phyloP scores from a whole-genome alignment of 1,139 yeast species.

The Debaryomyces sp. region DNA sequence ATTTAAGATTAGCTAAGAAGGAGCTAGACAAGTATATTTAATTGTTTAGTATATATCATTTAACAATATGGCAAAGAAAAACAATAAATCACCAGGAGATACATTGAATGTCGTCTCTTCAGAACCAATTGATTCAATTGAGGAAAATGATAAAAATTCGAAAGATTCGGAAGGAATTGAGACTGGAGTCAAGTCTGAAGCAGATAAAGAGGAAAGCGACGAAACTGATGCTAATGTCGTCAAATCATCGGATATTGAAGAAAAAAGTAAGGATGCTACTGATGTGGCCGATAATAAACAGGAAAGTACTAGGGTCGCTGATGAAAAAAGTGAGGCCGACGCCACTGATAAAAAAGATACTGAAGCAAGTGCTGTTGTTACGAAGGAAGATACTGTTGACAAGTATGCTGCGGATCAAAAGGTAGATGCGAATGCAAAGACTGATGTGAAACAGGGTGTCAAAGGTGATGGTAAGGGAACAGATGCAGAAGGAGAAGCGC shows the following conservation, averaged over 20 bases:
- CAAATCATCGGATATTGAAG: not conserved
- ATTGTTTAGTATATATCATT: not conserved
- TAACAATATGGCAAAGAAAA: slow-evolving; percentile 9
- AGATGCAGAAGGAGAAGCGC: slow-evolving; percentile 31
- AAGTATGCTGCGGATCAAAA: slow-evolving; percentile 6
- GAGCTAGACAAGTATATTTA: not conserved
- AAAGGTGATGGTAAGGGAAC: slow-evolving; percentile 9
- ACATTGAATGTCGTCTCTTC: slow-evolving; percentile 35
- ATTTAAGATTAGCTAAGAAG: not conserved
- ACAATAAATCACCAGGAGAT: slow-evolving; percentile 21
- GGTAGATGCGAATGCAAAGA: not conserved
- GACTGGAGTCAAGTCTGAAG: slow-evolving; percentile 11
- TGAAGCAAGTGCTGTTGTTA: slow-evolving; percentile 16
- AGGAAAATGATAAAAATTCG: slow-evolving; percentile 1
- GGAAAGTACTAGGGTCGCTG: slow-evolving; percentile 9
- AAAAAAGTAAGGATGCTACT: slow-evolving; percentile 1
- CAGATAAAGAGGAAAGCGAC: slow-evolving; percentile 10
- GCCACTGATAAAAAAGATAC: slow-evolving; percentile 15
- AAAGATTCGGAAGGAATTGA: slow-evolving; percentile 4
- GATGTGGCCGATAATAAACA: slow-evolving; percentile 1
- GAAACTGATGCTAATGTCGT: slow-evolving; percentile 11
- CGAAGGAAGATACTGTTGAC: not conserved
- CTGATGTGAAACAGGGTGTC: slow-evolving; percentile 12
- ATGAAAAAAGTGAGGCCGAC: slow-evolving; percentile 8
- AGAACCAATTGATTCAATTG: slow-evolving; percentile 36